Base-by-base conservation (phyloP, 23 red algal genomes). In the Chondrus crispus region DNA sequence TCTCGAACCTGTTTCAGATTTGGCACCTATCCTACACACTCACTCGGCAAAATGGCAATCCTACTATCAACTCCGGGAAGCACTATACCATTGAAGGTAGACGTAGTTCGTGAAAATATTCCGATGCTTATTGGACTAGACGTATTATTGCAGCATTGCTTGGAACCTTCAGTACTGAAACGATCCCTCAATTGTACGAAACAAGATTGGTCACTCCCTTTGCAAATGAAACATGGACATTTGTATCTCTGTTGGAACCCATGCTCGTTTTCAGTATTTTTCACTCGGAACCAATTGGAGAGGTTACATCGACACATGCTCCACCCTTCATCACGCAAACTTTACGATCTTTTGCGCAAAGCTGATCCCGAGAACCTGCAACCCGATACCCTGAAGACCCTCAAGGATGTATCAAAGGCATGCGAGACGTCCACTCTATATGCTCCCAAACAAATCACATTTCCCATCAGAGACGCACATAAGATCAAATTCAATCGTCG, bases 111-210 rank as follows among this genome's bases (percentile, higher is more conserved):
- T 26, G 33, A 14, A 10, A 12, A 62, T 45, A 47, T 83, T 33
- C 46, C 78, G 1, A 22, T 83, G 78, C 78, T 83, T 13, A 53
- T 83, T n/a, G 78, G 50, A 1, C 13, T 83, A 20, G 78, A 83
- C 1, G n/a, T 83, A n/a, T 38, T n/a, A n/a, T n/a, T n/a, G n/a
- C n/a, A n/a, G n/a, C n/a, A n/a, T n/a, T n/a, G n/a, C n/a, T n/a
- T n/a, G n/a, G n/a, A n/a, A n/a, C n/a, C n/a, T n/a, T n/a, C n/a
- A n/a, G n/a, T n/a, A n/a, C n/a, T n/a, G n/a, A n/a, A n/a, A n/a
- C n/a, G n/a, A n/a, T n/a, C n/a, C n/a, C n/a, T n/a, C n/a, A n/a
- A n/a, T n/a, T n/a, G n/a, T n/a, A n/a, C n/a, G n/a, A n/a, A n/a
- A n/a, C n/a, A n/a, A n/a, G n/a, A n/a, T n/a, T n/a, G n/a, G n/a